Evolutionary conservation across 305 asterid genomes (phyloP), one percentile per base, ranked within the genome.

Genomic region (Fraxinus greggii): DNA sequence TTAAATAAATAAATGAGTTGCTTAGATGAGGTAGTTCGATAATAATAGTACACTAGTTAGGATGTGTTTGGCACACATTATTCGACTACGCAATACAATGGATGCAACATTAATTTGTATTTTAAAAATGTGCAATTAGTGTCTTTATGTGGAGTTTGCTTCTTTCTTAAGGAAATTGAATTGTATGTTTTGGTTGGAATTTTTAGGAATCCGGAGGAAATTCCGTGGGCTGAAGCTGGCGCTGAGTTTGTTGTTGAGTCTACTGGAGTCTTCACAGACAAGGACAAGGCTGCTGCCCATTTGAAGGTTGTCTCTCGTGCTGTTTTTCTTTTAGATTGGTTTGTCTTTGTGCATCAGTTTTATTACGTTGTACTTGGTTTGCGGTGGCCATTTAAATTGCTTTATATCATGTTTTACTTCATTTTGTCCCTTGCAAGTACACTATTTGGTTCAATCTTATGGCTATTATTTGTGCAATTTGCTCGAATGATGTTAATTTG

Each of bases 281-380:
- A 88, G 87, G 93, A 90, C 26, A 90, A 88, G 75, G 93, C 90
- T 85, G 90, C 90, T 84, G 90, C 91, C 26, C 93, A 88, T 32
- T 83, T 88, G 89, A 90, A 90, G 92, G 92, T 87, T 8, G 31
- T 33, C n/a, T 65, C 35, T 65, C n/a, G 3, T 13, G 2, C 72
- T 63, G 0, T 10, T 17, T 24, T 13, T 63, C 33, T 24, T 21
- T 51, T 51, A 51, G 8, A 17, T 51, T 51, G 61, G 0, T 15
- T 48, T 48, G 56, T 13, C 56, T 45, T 45, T 3, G 48, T 40
- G 48, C 0, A 15, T 45, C 12, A 21, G 12, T 21, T 59, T 59
- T 59, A 59, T 21, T 7, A 19, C 28, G 0, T 8, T 1, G 12
- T n/a, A 19, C 69, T 59, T 56, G 9, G 12, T 21, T 19, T 21